phyloP scores from a whole-genome alignment of 2,329 filamentous ascomycete genomes.

The Corniculantispora saksenae region DNA sequence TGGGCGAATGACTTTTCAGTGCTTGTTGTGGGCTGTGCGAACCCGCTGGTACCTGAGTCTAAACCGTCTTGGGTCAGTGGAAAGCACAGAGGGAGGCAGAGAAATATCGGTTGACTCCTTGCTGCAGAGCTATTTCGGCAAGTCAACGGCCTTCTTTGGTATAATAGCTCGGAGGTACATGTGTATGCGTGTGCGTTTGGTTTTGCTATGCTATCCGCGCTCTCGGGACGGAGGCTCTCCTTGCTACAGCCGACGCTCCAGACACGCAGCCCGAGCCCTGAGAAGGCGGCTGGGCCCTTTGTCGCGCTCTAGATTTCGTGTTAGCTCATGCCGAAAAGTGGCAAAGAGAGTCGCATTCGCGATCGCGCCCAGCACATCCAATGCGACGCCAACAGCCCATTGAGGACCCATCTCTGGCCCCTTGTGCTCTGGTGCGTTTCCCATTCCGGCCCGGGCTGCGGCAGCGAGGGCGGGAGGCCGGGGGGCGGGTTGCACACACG shows the following conservation, averaged over 20 bases:
- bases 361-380: background rate
- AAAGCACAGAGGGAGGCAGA: no score
- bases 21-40: background rate
- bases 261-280: background rate
- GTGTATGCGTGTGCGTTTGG: no score
- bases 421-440: background rate
- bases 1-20: background rate
- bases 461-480: background rate
- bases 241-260: conserved; percentile 11
- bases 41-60: conserved; percentile 12
- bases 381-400: background rate
- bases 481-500: background rate
- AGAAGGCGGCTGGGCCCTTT: background rate
- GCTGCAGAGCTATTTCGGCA: no score
- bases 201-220: no score
- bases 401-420: background rate
- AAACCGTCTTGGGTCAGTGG: conserved; percentile 2
- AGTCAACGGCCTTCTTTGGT: no score
- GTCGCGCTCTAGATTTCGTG: background rate
- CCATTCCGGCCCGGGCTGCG: background rate
- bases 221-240: background rate
- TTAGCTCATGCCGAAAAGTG: background rate
- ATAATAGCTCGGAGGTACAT: no score
- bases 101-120: no score
- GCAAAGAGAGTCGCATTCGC: background rate